A percentile compares a stretch with the other conserved stretches of the same genome.
Conservation (phyloP, 2,329 filamentous ascomycete genomes). For the Aureobasidium sp. region DNA sequence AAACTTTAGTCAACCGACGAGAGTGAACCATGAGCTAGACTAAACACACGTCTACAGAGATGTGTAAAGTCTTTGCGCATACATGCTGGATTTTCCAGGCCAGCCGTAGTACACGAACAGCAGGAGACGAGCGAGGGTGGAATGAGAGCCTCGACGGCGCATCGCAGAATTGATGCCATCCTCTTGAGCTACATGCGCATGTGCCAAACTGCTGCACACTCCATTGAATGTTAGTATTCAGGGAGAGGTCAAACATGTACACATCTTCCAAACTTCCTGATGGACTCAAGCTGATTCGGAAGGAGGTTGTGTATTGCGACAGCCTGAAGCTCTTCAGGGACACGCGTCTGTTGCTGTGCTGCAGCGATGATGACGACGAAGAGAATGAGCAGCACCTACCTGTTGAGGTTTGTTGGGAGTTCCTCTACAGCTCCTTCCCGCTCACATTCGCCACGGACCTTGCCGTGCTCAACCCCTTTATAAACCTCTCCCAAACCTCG, state of each 20-base stretch:
- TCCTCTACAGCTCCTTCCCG: background rate
- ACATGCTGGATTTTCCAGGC: too few species aligned
- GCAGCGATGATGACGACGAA: background rate
- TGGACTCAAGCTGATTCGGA: background rate
- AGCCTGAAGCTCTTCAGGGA: background rate
- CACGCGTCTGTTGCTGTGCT: background rate
- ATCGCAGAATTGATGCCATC: too few species aligned
- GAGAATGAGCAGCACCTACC: background rate
- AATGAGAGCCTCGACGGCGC: too few species aligned
- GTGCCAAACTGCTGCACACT: background rate
- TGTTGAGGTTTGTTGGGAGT: background rate
- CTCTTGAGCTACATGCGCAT: background rate
- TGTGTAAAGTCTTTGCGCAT: background rate
- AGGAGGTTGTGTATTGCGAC: background rate
- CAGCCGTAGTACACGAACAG: too few species aligned
- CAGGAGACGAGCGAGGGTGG: too few species aligned
- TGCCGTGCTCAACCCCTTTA: background rate
- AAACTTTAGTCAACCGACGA: too few species aligned
- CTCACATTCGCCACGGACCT: background rate
- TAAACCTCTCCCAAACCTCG: background rate
- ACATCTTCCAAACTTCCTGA: too few species aligned
- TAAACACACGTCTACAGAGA: background rate
- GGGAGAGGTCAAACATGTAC: background rate
- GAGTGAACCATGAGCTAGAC: background rate
- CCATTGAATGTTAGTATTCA: background rate